Base-by-base conservation (phyloP, 148 eudicot genomes). In the Rhododendron ferrugineum region DNA sequence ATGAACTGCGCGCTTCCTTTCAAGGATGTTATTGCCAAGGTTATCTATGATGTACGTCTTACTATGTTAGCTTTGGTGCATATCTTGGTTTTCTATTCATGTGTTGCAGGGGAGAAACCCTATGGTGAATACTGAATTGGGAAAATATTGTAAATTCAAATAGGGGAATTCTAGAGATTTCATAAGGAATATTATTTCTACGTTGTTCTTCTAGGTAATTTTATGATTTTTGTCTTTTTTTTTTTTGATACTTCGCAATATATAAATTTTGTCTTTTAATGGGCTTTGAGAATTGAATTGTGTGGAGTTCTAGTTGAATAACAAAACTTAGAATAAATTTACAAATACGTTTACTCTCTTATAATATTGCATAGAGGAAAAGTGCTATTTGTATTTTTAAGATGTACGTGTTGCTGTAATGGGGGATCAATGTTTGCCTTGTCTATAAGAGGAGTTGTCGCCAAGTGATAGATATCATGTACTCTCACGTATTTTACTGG, bases 11-110 rank as follows among this genome's bases (percentile, higher is more conserved):
- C n/a, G n/a, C 94, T 97, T 83, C 92, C 95, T 28, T 97, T 91
- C 90, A 97, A 97, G 92, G 94, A 92, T 89, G 90, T 92, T 79
- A 87, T 97, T 49, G 98, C 99, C 26, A 94, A 93, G 89, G 99
- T 97, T 86, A 94, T 97, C 60, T 95, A 93, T 90, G 99, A 97
- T 89, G 98, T 97, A 94, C 82, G 98, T 93, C 58, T 70, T 16
- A 7, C 15, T 87, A 34, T 54, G 14, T 60, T 50, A n/a, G 28
- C 62, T 26, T 40, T 30, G 36, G 8, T 15, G 64, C 47, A 74
- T 34, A 49, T 83, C 28, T 82, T 23, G 47, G 26, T 74, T 46
- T 3, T 44, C 34, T 11, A 11, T 47, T 47, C 58, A 26, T 46
- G 56, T 47, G 58, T 40, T 40, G 30, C 52, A 2, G 14, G 50